These are phyloP conservation scores for Globisporangium yorkense DNA, from an alignment of 352 stramenopile species.

Conservation along the genomic window DNA sequence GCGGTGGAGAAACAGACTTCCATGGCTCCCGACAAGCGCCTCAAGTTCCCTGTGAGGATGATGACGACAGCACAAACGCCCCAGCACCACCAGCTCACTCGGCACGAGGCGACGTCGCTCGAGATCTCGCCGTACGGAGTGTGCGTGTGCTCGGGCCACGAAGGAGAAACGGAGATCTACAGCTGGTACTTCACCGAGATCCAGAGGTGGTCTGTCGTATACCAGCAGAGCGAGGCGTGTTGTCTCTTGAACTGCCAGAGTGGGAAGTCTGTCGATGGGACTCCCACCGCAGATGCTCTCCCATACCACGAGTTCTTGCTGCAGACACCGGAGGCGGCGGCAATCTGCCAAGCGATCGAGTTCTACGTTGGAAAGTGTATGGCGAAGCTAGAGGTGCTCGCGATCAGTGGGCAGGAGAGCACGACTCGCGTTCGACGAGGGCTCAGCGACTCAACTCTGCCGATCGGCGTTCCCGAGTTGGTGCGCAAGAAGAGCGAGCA, in stretches of 20 bases:
- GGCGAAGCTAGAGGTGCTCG: constrained; percentile 61
- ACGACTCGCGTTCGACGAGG: constrained; percentile 4
- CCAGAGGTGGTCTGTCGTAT: constrained; percentile 66
- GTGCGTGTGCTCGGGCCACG: constrained; percentile 35
- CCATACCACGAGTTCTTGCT: constrained; percentile 41
- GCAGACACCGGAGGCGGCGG: constrained; percentile 40
- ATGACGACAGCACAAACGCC: constrained; percentile 28
- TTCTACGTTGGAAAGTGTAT: constrained; percentile 80
- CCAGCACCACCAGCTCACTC: constrained; percentile 21
- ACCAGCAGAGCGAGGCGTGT: constrained; percentile 45
- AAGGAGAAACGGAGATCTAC: constrained; percentile 41
- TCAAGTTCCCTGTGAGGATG: constrained; percentile 46
- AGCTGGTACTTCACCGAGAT: constrained; percentile 81
- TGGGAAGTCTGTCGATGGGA: not conserved
- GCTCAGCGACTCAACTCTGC: constrained; percentile 1
- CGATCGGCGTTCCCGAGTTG: not conserved
- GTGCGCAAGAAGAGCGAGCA: constrained; percentile 9
- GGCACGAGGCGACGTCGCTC: constrained; percentile 35
- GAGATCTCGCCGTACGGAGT: constrained; percentile 59
- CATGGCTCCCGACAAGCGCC: constrained; percentile 36
- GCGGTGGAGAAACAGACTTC: constrained; percentile 51
- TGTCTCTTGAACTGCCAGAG: constrained; percentile 50
- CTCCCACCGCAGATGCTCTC: not conserved
- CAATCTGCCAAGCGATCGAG: constrained; percentile 63
- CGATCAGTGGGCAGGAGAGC: constrained; percentile 22